phyloP scores from a whole-genome alignment of 2,329 filamentous ascomycete species.

The Phaeophleospora eucalypticola region DNA sequence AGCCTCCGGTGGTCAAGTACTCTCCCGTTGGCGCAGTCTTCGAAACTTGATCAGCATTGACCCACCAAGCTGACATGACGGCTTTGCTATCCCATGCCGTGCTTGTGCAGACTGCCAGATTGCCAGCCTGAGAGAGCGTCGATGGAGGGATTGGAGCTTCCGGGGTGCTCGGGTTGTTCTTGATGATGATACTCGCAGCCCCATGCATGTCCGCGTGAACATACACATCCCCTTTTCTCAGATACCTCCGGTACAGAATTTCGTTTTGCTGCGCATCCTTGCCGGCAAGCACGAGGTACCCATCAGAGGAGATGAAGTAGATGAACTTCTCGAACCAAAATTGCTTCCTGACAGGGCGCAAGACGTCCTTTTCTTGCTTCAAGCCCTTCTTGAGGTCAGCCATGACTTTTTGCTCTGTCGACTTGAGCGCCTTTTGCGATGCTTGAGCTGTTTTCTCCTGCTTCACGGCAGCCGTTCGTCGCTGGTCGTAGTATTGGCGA shows the following conservation, averaged over 20 bases:
- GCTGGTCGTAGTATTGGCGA: conserved; percentile 86
- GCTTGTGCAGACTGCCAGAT: conserved; percentile 77
- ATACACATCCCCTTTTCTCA: conserved; percentile 87
- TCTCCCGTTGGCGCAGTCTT: conserved; percentile 79
- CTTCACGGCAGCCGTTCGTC: conserved; percentile 77
- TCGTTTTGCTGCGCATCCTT: conserved; percentile 88
- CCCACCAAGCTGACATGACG: conserved; percentile 95
- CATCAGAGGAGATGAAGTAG: conserved; percentile 94
- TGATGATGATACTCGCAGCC: conserved; percentile 80
- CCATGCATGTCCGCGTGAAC: conserved; percentile 86
- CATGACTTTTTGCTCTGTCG: conserved; percentile 80
- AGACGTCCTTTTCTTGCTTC: conserved; percentile 84
- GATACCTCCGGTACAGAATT: conserved; percentile 78
- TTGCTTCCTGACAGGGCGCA: conserved; percentile 76
- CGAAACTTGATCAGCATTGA: conserved; percentile 80
- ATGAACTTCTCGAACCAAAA: conserved; percentile 97
- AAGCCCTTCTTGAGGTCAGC: conserved; percentile 81
- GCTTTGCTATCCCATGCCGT: conserved; percentile 95
- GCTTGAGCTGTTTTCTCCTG: conserved; percentile 81
- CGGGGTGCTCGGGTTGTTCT: conserved; percentile 73
- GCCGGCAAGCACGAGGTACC: conserved; percentile 82
- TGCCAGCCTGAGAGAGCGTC: conserved; percentile 85
- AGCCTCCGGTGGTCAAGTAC: conserved; percentile 71
- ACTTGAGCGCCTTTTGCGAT: conserved; percentile 78
- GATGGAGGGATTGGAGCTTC: conserved; percentile 87